These are phyloP conservation scores for Nicotiana tabacum DNA, from an alignment of 257 asterid species.

Conservation along the genomic window DNA sequence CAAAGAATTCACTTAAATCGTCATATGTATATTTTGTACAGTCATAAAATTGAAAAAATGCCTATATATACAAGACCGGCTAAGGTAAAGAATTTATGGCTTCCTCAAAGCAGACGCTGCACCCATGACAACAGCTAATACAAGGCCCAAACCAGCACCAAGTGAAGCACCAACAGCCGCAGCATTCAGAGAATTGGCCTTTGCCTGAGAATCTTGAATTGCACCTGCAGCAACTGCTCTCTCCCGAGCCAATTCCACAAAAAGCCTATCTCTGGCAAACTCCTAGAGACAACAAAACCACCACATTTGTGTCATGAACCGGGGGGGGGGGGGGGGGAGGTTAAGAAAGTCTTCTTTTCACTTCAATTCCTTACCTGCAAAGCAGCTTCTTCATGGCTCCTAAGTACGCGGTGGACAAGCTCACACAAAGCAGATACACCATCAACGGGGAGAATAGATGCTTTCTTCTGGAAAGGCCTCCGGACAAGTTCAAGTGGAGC, in stretches of 20 bases:
- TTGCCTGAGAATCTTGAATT: conserved; percentile 46
- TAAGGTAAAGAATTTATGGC: conserved; percentile 40
- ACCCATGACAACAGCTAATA: conserved; percentile 92
- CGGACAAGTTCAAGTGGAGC: conserved; percentile 62
- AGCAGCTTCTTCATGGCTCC: conserved; percentile 74
- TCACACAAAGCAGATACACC: conserved; percentile 75
- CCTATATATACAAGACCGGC: not conserved
- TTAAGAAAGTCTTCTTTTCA: not conserved
- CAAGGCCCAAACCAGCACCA: conserved; percentile 92
- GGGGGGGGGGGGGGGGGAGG: not conserved
- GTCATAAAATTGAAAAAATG: not conserved
- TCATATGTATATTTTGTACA: not conserved
- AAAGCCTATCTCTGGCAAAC: conserved; percentile 74
- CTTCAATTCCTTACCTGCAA: conserved; percentile 49
- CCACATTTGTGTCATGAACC: not conserved
- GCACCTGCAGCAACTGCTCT: conserved; percentile 54
- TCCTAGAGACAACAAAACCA: conserved; percentile 41
- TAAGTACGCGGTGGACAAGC: conserved; percentile 62
- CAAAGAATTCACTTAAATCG: not conserved
- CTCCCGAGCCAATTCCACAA: conserved; percentile 64
- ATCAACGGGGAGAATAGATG: conserved; percentile 72
- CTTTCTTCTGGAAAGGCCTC: conserved; percentile 71
- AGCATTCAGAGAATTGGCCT: conserved; percentile 50
- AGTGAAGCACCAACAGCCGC: conserved; percentile 95
- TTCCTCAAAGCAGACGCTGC: conserved; percentile 97